Base-by-base conservation (phyloP, 257 asterid species). In the Ilex asprella region DNA sequence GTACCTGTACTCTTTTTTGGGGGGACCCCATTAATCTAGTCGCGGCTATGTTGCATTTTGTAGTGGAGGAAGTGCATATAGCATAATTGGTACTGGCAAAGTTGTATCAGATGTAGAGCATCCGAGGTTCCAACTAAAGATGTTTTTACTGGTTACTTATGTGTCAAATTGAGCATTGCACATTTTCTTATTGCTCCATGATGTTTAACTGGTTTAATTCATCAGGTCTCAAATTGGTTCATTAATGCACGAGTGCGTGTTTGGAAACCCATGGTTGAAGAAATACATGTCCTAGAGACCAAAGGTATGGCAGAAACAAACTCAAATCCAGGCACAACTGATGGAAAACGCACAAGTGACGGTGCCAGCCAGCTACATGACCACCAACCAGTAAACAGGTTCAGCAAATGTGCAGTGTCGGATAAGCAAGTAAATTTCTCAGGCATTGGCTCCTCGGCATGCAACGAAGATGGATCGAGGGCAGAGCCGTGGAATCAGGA, bases 201-300 rank as follows among this genome's bases (percentile, higher is more conserved):
- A 3, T 35, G 41, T 35, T 35, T 35, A 8, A 35, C 41, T 35
- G 41, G 7, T 35, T 35, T 35, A 35, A 35, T 35, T 35, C 41
- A 35, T 35, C 41, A 35, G 41, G 41, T 35, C 41, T 35, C 41
- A 35, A 35, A 35, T 35, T 35, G 41, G 41, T 35, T 35, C 41
- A 35, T 95, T 89, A 89, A 86, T 30, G 97, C 97, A 0, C 89
- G 97, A 1, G 97, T 89, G 55, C 91, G 97, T 15, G 77, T 89
- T 7, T 89, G 95, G 97, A 89, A 89, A 59, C 97, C 97, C 0
- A 89, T 89, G 97, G 94, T 89, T 3, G 97, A 89, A 63, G 97
- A 89, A 67, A 85, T 90, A 30, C 92, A 90, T 82, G 78, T 70
- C 75, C 81, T 85, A 30, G 97, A 90, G 58, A 81, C 86, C 3